These are phyloP conservation scores for Chrysanthemum lavandulifolium DNA, from an alignment of 129 eudicot genomes.

Conservation along the genomic window DNA sequence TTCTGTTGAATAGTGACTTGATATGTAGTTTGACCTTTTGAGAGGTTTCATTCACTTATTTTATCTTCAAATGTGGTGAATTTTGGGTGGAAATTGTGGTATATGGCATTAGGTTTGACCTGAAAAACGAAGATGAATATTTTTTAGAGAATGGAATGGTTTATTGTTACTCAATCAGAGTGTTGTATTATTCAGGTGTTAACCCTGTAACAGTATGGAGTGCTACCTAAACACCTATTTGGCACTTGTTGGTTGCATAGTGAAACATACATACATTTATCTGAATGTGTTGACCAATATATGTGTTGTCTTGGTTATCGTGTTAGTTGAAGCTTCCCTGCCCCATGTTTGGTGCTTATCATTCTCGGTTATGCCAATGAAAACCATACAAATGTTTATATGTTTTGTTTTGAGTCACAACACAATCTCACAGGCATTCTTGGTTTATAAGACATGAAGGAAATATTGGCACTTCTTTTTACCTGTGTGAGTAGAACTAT, in stretches of 20 bases:
- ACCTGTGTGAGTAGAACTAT: conserved; percentile 12
- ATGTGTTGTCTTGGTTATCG: neutral
- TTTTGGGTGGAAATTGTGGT: neutral
- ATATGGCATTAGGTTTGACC: neutral
- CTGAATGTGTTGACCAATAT: neutral
- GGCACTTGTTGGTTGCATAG: neutral
- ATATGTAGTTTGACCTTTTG: neutral
- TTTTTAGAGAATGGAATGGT: neutral
- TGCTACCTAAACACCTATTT: no score
- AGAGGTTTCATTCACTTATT: neutral
- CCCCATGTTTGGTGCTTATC: conserved; percentile 19
- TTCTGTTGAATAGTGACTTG: neutral
- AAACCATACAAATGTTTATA: neutral
- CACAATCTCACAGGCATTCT: conserved; percentile 1
- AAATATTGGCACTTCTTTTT: neutral
- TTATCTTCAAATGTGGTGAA: neutral
- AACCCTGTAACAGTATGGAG: no score
- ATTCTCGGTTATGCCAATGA: neutral
- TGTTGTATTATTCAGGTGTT: neutral
- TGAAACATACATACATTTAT: neutral
- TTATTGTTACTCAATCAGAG: neutral
- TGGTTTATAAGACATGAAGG: conserved; percentile 14
- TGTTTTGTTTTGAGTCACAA: conserved; percentile 1
- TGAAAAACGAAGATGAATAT: neutral
- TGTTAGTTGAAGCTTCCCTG: conserved; percentile 13